A percentile compares a stretch with the other conserved stretches of the same genome.
phyloP scores from a whole-genome alignment of 78 protist species.

The Polysphondylium violaceum region DNA sequence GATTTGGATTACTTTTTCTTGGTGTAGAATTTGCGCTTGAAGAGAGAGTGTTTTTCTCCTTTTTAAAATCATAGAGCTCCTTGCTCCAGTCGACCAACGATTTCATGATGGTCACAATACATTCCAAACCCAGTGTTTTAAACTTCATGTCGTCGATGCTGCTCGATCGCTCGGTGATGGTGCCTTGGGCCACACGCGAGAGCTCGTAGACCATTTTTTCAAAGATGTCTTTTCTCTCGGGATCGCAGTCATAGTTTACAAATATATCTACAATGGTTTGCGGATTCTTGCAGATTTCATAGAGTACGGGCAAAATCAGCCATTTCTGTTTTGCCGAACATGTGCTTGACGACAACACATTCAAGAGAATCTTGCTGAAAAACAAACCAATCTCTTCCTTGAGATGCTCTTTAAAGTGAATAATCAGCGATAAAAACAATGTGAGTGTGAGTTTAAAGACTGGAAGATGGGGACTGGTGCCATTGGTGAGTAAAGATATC shows the following conservation, averaged over 20 bases:
- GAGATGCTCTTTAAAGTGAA: conserved; percentile 79
- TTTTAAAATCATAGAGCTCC: conserved; percentile 20
- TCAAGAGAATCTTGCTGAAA: conserved; percentile 91
- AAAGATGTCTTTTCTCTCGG: conserved; percentile 88
- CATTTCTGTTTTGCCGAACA: conserved; percentile 90
- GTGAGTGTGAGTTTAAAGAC: conserved; percentile 77
- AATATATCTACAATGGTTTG: conserved; percentile 95
- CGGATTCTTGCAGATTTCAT: conserved; percentile 88
- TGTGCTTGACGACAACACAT: conserved; percentile 86
- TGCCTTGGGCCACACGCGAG: conserved; percentile 77
- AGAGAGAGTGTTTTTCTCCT: not conserved
- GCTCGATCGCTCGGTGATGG: conserved; percentile 34
- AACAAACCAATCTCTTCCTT: conserved; percentile 90
- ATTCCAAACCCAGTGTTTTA: conserved; percentile 83
- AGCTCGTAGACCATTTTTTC: conserved; percentile 82
- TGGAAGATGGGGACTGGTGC: conserved; percentile 59
- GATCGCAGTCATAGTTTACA: conserved; percentile 98
- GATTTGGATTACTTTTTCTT: conserved; percentile 2
- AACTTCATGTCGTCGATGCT: conserved; percentile 31
- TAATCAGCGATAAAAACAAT: conserved; percentile 73
- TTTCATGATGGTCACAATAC: conserved; percentile 87
- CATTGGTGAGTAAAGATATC: conserved; percentile 85
- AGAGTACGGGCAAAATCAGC: conserved; percentile 88
- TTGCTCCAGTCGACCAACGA: conserved; percentile 89
- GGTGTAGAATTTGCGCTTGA: not conserved